Evolutionary conservation across 2,329 filamentous ascomycete species (phyloP), one percentile per base, ranked within the genome.

Genomic region (Sarocladium oryzae): DNA sequence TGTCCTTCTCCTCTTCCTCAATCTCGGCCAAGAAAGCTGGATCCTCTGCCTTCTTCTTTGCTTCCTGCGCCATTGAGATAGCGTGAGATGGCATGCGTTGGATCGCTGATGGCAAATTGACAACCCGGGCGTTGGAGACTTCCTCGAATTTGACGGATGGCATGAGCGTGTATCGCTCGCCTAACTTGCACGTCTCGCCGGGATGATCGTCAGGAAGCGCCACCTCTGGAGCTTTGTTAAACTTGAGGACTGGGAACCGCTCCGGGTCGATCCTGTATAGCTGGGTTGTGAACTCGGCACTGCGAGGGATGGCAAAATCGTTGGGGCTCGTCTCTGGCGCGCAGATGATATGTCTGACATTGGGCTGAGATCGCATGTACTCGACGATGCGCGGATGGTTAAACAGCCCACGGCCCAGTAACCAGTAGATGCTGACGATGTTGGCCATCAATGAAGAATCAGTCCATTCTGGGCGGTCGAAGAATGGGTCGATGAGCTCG

Each of bases 381-480:
- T 77, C 68, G 52, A 77, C 76, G 16, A 99, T 67, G 20, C 74
- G 74, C 10, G 76, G 61, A 63, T 93, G 78, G 3, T 76, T 70
- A 6, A 77, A 72, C 13, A 97, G 75, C 2, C 78, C 82, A 4
- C 77, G 74, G 0, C 88, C 89, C 23, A 96, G 76, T 21, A 89
- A 83, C 92, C 93, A 99, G 58, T 93, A 79, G 46, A 95, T 79
- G 36, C 77, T 77, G 41, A 77, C 71, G 41, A 96, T 66, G 46
- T 84, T 79, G 6, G 73, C 72, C 75, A 89, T 88, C 30, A 95
- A 70, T 26, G 79, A 70, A 10, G 72, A 60, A 33, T 79, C 78
- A 16, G 75, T 70, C 83, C 88, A 91, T 65, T 96, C 92, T 2
- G 83, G 76, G 28, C 89, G 79, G 32, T 74, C 71, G 38, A 95